phyloP scores from a whole-genome alignment of 768 basidiomycete genomes.

The Collybia mongolica region DNA sequence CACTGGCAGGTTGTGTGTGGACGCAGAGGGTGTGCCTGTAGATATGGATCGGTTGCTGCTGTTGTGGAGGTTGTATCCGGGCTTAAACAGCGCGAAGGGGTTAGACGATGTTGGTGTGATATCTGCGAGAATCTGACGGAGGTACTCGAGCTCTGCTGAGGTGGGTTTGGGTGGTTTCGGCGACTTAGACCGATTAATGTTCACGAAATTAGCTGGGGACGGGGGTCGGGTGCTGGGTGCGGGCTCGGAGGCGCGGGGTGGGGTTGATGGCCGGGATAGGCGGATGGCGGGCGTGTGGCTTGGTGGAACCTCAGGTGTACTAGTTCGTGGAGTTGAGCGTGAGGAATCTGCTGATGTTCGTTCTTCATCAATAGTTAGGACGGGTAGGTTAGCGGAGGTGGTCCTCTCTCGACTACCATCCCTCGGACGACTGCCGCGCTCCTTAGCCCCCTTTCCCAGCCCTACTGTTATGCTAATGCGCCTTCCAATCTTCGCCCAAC shows the following conservation, averaged over 20 bases:
- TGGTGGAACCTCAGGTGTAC: constrained; percentile 1
- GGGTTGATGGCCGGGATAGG: constrained; percentile 8
- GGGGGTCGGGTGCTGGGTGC: constrained; percentile 2
- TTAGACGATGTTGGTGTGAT: constrained; percentile 41
- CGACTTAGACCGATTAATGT: constrained; percentile 35
- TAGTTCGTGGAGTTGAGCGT: neutral
- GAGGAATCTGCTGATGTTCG: constrained; percentile 6
- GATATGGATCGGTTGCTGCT: constrained; percentile 11
- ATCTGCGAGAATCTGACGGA: constrained; percentile 69
- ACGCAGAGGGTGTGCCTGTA: constrained; percentile 1
- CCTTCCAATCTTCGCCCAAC: constrained; percentile 66
- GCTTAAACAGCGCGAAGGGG: constrained; percentile 52
- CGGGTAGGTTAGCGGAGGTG: neutral
- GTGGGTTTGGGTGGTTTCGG: constrained; percentile 55
- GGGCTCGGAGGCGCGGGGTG: constrained; percentile 4
- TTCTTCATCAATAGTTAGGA: constrained; percentile 4
- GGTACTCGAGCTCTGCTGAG: constrained; percentile 60
- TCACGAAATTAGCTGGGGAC: constrained; percentile 19
- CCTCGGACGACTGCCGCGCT: constrained; percentile 31
- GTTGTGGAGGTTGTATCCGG: constrained; percentile 12
- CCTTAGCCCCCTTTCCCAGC: constrained; percentile 35
- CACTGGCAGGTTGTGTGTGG: constrained; percentile 26
- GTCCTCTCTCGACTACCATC: constrained; percentile 17
- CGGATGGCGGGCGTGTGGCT: constrained; percentile 6
- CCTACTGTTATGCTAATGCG: constrained; percentile 62